Percentiles rank a stretch among this genome's conserved stretches.
phyloP scores from a whole-genome alignment of 1,284 basidiomycete genomes.

The Malassezia sympodialis region DNA sequence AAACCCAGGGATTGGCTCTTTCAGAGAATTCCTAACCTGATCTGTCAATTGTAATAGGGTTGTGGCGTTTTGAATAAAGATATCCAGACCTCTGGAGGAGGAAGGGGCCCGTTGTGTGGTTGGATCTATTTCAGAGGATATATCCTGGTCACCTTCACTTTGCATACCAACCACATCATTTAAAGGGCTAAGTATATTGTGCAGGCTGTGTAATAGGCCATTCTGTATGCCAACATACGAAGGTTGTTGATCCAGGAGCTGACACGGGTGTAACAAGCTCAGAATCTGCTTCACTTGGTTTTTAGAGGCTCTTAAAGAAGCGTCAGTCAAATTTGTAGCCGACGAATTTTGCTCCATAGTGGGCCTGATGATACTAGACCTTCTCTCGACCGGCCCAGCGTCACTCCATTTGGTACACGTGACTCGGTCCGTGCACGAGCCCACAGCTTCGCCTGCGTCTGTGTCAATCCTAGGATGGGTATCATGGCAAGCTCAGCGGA shows the following conservation, averaged over 20 bases:
- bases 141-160: neutral
- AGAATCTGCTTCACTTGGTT: constrained; percentile 9
- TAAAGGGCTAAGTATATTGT: constrained; percentile 8
- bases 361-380: neutral
- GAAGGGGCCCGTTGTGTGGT: neutral
- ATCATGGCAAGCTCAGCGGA: neutral
- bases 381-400: neutral
- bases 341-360: neutral
- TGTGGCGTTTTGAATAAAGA: constrained; percentile 2
- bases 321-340: neutral
- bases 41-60: neutral
- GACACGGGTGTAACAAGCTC: neutral
- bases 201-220: constrained; percentile 10
- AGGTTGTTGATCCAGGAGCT: neutral
- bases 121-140: constrained; percentile 4
- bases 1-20: neutral
- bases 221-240: constrained; percentile 1
- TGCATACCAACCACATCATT: neutral
- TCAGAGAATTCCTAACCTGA: neutral
- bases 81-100: neutral
- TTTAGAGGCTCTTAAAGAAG: neutral
- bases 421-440: neutral
- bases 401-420: neutral
- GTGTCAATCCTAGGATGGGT: neutral
- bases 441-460: neutral